Conservation (phyloP, 345 rosid species). For the Psidium friedrichsthalianum region DNA sequence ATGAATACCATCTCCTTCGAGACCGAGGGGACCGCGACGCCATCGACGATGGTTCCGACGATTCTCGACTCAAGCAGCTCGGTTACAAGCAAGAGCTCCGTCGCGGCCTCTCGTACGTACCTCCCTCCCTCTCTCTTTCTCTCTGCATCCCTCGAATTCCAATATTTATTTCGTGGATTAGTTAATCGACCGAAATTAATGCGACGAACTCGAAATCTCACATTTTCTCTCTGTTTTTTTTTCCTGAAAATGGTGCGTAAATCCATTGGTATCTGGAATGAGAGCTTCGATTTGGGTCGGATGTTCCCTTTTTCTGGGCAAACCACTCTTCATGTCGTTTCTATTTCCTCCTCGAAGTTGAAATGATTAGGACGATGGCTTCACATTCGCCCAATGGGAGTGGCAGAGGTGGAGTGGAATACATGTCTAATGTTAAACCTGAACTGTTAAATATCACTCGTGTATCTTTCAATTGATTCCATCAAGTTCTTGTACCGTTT, state of each 20-base stretch:
- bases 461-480: background rate
- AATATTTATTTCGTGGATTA: background rate
- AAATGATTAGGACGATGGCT: background rate
- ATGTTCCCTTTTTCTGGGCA: background rate
- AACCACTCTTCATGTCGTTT: background rate
- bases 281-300: background rate
- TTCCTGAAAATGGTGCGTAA: background rate
- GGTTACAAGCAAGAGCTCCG: constrained; percentile 57
- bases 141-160: background rate
- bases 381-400: background rate
- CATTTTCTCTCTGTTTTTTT: background rate
- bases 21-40: background rate
- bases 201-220: background rate
- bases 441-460: background rate
- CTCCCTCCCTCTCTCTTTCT: background rate
- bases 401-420: background rate
- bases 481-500: background rate
- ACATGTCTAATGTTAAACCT: background rate
- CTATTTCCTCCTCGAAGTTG: background rate
- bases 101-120: constrained; percentile 41
- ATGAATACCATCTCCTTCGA: background rate
- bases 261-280: background rate
- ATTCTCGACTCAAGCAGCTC: constrained; percentile 27
- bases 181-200: background rate
- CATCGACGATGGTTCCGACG: constrained; percentile 2